phyloP scores from a whole-genome alignment of 2,329 filamentous ascomycete genomes.

The Pseudodiploospora longispora region DNA sequence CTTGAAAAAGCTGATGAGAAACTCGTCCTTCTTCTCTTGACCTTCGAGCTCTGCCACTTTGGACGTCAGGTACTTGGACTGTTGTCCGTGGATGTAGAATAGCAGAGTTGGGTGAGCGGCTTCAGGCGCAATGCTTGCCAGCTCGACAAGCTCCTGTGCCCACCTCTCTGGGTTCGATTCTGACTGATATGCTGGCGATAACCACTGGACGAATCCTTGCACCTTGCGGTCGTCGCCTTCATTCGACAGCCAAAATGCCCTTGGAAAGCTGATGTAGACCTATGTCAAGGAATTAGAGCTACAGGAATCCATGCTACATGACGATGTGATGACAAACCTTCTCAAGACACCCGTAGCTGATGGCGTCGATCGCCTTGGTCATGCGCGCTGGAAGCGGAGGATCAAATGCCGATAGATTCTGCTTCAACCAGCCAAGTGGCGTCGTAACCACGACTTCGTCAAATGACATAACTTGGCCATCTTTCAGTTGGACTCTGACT shows the following conservation, averaged over 20 bases:
- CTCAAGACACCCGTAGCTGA: slow-evolving; percentile 64
- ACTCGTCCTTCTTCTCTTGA: slow-evolving; percentile 40
- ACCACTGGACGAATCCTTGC: slow-evolving; percentile 68
- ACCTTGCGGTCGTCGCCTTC: slow-evolving; percentile 35
- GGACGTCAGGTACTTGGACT: slow-evolving; percentile 46
- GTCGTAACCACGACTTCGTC: slow-evolving; percentile 62
- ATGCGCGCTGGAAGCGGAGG: slow-evolving; percentile 51
- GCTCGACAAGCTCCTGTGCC: slow-evolving; percentile 70
- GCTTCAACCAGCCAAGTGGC: slow-evolving; percentile 62
- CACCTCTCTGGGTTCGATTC: slow-evolving; percentile 55
- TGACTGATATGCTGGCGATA: slow-evolving; percentile 58
- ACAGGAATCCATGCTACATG: neutral
- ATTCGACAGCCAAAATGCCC: slow-evolving; percentile 59
- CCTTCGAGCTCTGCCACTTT: slow-evolving; percentile 32
- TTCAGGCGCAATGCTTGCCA: slow-evolving; percentile 54
- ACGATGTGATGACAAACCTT: slow-evolving; percentile 39
- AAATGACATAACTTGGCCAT: slow-evolving; percentile 42
- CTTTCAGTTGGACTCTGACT: slow-evolving; percentile 37
- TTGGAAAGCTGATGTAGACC: slow-evolving; percentile 62
- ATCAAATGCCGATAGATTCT: slow-evolving; percentile 49
- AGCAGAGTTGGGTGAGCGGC: slow-evolving; percentile 71
- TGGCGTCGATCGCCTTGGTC: slow-evolving; percentile 51
- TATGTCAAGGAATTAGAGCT: slow-evolving; percentile 9
- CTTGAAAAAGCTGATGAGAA: slow-evolving; percentile 58
- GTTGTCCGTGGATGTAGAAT: slow-evolving; percentile 69